Evolutionary conservation across 83 land plant genomes (phyloP).

Genomic region (Diphasiastrum complanatum): DNA sequence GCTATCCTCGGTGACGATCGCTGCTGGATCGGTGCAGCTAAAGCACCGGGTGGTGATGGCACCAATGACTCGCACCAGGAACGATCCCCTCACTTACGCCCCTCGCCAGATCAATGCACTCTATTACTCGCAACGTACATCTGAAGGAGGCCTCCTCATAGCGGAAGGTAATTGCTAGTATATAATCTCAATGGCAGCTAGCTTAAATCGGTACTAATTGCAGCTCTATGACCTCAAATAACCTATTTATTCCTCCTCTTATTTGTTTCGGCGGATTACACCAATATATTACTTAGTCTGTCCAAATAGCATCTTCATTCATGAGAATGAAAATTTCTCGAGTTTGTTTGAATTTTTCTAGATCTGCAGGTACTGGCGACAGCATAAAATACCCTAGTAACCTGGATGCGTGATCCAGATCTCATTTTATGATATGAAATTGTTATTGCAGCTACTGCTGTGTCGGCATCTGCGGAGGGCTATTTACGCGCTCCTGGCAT

Average conservation of each 20-base stretch:
- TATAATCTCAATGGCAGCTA: background rate
- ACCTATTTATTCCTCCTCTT: background rate
- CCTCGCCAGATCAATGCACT: constrained; percentile 25
- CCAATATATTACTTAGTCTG: too few relatives aligned
- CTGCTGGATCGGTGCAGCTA: constrained; percentile 13
- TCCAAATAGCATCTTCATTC: too few relatives aligned
- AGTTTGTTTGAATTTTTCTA: too few relatives aligned
- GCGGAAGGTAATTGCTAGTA: constrained; percentile 21
- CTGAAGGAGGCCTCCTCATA: constrained; percentile 34
- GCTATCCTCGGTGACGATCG: too few relatives aligned
- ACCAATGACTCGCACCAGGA: constrained; percentile 27
- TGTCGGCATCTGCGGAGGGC: constrained; percentile 23
- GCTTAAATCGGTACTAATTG: background rate
- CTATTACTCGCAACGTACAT: constrained; percentile 34
- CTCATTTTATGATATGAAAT: background rate
- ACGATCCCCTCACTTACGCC: constrained; percentile 31
- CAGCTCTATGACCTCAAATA: background rate
- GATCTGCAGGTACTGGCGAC: too few relatives aligned
- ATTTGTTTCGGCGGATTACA: background rate
- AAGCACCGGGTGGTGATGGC: constrained; percentile 40
- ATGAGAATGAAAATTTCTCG: too few relatives aligned
- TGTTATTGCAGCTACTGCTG: constrained; percentile 18
- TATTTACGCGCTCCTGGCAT: constrained; percentile 37
- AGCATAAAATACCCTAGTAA: background rate
- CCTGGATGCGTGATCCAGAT: background rate